Conservation (phyloP, 345 rosid genomes). For the Dipteronia dyeriana region DNA sequence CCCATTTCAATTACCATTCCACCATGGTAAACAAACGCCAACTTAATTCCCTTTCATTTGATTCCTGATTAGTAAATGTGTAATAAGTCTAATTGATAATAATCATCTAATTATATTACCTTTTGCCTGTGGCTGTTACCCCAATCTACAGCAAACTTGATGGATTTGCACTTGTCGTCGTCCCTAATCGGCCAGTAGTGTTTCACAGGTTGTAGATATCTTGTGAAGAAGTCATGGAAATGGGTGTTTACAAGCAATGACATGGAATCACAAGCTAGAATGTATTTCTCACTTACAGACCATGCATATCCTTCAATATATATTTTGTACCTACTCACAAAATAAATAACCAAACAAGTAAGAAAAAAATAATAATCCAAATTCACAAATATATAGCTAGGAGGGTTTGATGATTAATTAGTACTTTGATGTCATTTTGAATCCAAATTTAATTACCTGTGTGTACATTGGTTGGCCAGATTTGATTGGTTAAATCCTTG, state of each 20-base stretch:
- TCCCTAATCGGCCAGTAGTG: conserved; percentile 76
- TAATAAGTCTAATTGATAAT: too few species aligned
- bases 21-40: too few species aligned
- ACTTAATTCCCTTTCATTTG: too few species aligned
- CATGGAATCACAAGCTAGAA: conserved; percentile 52
- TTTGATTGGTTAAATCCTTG: conserved; percentile 73
- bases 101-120: conserved; percentile 30
- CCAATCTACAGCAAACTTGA: conserved; percentile 87
- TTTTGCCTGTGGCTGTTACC: conserved; percentile 60
- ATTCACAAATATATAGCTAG: background rate
- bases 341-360: background rate
- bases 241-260: conserved; percentile 42
- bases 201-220: conserved; percentile 45
- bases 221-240: conserved; percentile 52
- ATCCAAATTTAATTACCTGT: conserved; percentile 42
- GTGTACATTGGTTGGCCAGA: conserved; percentile 67
- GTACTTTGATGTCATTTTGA: too few species aligned
- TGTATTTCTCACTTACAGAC: conserved; percentile 67
- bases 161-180: conserved; percentile 58
- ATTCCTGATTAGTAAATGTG: too few species aligned
- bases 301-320: conserved; percentile 76
- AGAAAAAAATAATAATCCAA: background rate
- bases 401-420: too few species aligned
- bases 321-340: conserved; percentile 59
- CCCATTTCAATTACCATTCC: too few species aligned